phyloP scores from a whole-genome alignment of 2,329 filamentous ascomycete species.

The Xylariaceae sp. region DNA sequence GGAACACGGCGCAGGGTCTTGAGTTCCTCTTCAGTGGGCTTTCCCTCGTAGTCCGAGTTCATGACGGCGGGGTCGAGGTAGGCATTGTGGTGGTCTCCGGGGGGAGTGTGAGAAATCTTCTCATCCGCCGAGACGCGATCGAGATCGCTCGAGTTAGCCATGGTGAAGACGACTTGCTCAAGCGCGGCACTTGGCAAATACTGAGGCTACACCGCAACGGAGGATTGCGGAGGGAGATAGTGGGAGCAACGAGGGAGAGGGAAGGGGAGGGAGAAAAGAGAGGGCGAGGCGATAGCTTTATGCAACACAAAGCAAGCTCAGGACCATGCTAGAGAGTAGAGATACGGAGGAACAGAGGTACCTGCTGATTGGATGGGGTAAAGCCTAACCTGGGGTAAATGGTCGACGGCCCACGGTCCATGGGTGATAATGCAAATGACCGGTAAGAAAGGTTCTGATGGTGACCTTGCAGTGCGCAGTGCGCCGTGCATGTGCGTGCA shows the following conservation, averaged over 20 bases:
- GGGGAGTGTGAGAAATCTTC: conserved; percentile 23
- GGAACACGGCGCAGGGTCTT: conserved; percentile 38
- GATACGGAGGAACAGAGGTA: not conserved
- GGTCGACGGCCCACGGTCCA: too few species aligned
- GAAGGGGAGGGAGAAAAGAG: not conserved
- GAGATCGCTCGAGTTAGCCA: conserved; percentile 20
- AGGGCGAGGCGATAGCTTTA: conserved; percentile 15
- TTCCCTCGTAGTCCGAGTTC: conserved; percentile 31
- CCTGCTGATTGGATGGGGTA: not conserved
- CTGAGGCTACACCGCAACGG: conserved; percentile 6
- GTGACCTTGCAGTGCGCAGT: not conserved
- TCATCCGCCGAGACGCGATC: conserved; percentile 22
- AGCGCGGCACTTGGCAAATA: conserved; percentile 10
- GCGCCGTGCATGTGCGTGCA: too few species aligned
- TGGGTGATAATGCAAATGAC: not conserved
- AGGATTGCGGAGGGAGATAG: conserved; percentile 6
- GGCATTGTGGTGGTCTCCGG: conserved; percentile 23
- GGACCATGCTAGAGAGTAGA: not conserved
- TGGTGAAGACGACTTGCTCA: conserved; percentile 12
- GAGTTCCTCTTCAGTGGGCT: conserved; percentile 44
- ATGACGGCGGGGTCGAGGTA: conserved; percentile 26
- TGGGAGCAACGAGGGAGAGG: not conserved
- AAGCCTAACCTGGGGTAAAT: not conserved
- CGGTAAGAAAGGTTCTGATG: not conserved
- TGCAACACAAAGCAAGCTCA: conserved; percentile 11